Evolutionary conservation across 169 alveolate species (phyloP).

Genomic region (Eimeria acervulina): DNA sequence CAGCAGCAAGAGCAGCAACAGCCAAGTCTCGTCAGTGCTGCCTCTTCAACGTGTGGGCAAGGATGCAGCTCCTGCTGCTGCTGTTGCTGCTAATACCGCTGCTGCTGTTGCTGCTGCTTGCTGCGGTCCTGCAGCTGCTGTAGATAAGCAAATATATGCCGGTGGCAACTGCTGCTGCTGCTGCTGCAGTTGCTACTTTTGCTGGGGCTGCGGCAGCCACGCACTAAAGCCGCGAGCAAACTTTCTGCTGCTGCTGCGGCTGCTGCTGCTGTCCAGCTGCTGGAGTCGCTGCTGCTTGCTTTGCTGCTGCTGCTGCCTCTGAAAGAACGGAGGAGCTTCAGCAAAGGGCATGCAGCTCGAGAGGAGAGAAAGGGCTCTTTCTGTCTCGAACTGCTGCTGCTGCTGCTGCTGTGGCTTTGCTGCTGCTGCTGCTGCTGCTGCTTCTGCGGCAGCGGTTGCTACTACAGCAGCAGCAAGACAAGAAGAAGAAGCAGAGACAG

Average conservation of each 20-base stretch:
- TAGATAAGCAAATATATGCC: not conserved
- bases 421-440: not conserved
- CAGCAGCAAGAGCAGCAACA: slow-evolving; percentile 16
- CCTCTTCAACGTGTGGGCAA: not conserved
- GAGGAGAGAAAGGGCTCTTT: not conserved
- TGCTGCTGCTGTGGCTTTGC: too few species aligned
- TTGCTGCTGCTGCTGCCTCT: not conserved
- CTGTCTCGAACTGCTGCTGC: not conserved
- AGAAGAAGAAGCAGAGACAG: too few species aligned
- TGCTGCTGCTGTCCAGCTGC: not conserved
- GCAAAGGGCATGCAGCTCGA: not conserved
- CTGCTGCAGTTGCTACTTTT: not conserved
- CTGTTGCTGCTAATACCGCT: not conserved
- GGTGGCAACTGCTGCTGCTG: not conserved
- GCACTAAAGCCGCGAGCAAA: too few species aligned
- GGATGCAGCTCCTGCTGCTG: not conserved
- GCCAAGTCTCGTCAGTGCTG: not conserved
- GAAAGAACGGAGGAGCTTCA: not conserved
- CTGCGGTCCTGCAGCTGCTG: not conserved
- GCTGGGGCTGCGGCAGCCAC: not conserved
- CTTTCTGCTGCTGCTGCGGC: not conserved
- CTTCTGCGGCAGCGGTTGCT: slow-evolving; percentile 1
- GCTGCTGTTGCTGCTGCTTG: not conserved
- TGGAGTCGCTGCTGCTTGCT: too few species aligned
- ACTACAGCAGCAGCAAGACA: not conserved